phyloP scores from a whole-genome alignment of 768 basidiomycete genomes.

The Russula griseocarnosa region DNA sequence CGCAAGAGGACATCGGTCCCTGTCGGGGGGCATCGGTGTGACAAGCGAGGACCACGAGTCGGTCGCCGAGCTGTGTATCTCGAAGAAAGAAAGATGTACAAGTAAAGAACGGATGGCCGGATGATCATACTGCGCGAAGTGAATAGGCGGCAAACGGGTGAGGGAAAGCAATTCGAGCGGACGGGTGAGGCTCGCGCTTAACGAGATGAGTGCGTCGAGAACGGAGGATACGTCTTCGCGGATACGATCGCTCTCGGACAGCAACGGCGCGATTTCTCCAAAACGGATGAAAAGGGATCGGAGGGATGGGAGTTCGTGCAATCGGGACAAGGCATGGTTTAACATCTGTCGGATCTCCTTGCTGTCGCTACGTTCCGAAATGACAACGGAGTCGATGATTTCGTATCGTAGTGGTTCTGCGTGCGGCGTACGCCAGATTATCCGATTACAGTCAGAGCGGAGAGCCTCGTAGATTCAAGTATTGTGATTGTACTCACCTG shows the following conservation, averaged over 20 bases:
- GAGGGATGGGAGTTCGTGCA: constrained; percentile 18
- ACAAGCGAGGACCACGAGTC: constrained; percentile 10
- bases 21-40: not conserved
- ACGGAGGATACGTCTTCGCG: constrained; percentile 13
- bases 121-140: constrained; percentile 11
- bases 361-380: not conserved
- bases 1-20: constrained; percentile 12
- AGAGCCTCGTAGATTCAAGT: not conserved
- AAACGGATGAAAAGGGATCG: constrained; percentile 17
- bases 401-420: constrained; percentile 19
- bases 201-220: constrained; percentile 6
- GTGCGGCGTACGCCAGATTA: too few relatives aligned
- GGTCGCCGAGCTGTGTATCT: constrained; percentile 2
- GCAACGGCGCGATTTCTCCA: not conserved
- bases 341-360: constrained; percentile 3
- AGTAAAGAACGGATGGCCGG: not conserved
- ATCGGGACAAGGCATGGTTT: constrained; percentile 1
- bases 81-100: constrained; percentile 2
- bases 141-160: constrained; percentile 17
- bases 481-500: constrained; percentile 11
- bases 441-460: too few relatives aligned
- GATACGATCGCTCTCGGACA: not conserved
- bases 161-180: constrained; percentile 12
- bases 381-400: not conserved
- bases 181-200: constrained; percentile 2